Evolutionary conservation across 2,329 filamentous ascomycete species (phyloP), one percentile per base, ranked within the genome.

Genomic region (Coniella lustricola): DNA sequence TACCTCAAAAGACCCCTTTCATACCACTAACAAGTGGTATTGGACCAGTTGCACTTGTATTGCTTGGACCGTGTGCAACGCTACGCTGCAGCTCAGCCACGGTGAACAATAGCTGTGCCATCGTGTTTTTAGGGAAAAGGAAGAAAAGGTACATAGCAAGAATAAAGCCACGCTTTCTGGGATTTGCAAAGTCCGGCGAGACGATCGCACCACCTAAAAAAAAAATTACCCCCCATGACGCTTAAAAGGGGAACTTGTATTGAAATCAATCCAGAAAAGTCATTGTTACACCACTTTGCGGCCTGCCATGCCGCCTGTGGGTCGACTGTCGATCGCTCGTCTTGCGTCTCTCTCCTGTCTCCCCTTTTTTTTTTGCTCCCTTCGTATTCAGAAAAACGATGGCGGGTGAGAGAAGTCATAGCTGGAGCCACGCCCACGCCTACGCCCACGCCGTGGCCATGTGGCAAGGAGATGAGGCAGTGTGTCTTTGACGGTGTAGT

Each of bases 271-370:
- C 4, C 13, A 14, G 13, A 5, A 7, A 35, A 35, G 16, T 20
- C n/a, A 32, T 20, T 36, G 31, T 44, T 25, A 34, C 41, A 44
- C 41, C 41, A 31, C 41, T 22, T 39, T 20, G 41, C 17, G 25
- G 20, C 16, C 17, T 25, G 29, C 17, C 34, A 31, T 34, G 31
- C 41, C 29, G 41, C 17, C 31, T 44, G 32, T 32, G 41, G 41
- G 18, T 44, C 31, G 9, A 44, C 5, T 21, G 41, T 20, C 32
- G 41, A 44, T 44, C 41, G 12, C 25, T 29, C 10, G 10, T 29
- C 25, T 10, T 29, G 25, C 25, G n/a, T n/a, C n/a, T n/a, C n/a
- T n/a, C n/a, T n/a, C n/a, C n/a, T n/a, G n/a, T n/a, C n/a, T n/a
- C 10, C 25, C 10, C 25, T 10, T 25, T 10, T 34, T n/a, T 33